Base-by-base conservation (phyloP, 2,329 filamentous ascomycete genomes). In the Botryosphaeria dothidea region DNA sequence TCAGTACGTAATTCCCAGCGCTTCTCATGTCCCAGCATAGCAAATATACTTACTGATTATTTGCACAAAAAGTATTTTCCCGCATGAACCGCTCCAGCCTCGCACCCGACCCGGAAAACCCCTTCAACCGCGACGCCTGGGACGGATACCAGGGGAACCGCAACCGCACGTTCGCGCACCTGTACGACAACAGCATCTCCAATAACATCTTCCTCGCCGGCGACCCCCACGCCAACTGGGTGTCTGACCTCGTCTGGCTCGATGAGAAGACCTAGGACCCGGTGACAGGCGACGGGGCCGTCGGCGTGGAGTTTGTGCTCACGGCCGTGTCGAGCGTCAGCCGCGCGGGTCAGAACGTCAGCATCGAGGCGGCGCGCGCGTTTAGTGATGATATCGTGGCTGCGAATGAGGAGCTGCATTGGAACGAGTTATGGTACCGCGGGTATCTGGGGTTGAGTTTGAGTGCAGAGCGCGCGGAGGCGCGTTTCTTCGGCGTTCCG, bases 191-290 rank as follows among this genome's bases (percentile, higher is more conserved):
- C 74, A 82, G 87, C 23, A 92, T 92, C 68, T 80, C 80, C 65
- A 92, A 92, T 79, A 92, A 89, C 72, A 85, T 92, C 69, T 86
- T 92, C 71, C 83, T 93, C 23, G 84, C 89, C 0, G 90, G 90
- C 15, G 90, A 92, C 73, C 85, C 82, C 45, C 90, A 92, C 72
- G 84, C 84, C 21, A 87, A 85, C 60, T 92, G 89, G 79, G 77
- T 78, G 25, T 72, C 69, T 25, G 77, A 83, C 65, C 77, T 83
- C n/a, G 76, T 78, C 61, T 83, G 81, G 81, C 71, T 81, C 1
- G 80, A 74, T 56, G 77, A 75, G 34, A 73, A 77, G 56, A 63
- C 72, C 4, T 82, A 82, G 69, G 72, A 80, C 65, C 38, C 38
- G 38, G 66, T 65, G 11, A 78, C 75, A 4, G 80, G 81, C 56